Evolutionary conservation across 306 rosid genomes (phyloP), one percentile per base, ranked within the genome.

Genomic region (Abrus precatorius): DNA sequence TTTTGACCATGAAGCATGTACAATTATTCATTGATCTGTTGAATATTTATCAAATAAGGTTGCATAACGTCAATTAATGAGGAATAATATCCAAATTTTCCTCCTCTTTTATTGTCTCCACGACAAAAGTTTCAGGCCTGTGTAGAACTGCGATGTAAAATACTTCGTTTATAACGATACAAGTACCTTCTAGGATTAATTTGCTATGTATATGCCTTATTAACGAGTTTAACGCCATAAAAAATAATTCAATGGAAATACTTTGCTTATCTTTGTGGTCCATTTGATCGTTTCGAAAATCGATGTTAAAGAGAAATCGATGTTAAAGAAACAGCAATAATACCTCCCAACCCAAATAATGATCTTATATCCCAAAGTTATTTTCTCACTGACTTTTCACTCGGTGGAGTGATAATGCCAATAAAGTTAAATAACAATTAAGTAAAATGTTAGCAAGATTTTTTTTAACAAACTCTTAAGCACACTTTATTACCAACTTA

Each of bases 1-100:
- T 71, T 88, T 88, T 85, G 69, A 36, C 14, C 33, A 88, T 83
- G 90, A 84, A 87, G 93, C 93, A 85, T 76, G 87, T 82, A 66
- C 71, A 75, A 43, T 57, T 36, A 68, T 66, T 88, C 73, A 59
- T 76, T 82, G n/a, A 8, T 41, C 30, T 20, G 52, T 20, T 20
- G 20, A 20, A 20, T 12, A 74, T 74, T 72, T 43, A 57, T 41
- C 20, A 50, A 85, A 78, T 65, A 82, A 80, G 52, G 52, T 50
- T 76, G 78, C 69, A 79, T 11, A 48, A 44, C 47, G 54, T 56
- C 29, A 36, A 40, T 62, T 68, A 27, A 53, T 78, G 41, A 61
- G 69, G 30, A 61, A 32, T n/a, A 78, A 78, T 4, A 54, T 32
- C 79, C 5, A 43, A 7, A 63, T 54, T 65, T 76, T 28, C 28